These are phyloP conservation scores for Paspalum notatum DNA, from an alignment of 176 grass and related monocot genomes.

Conservation along the genomic window DNA sequence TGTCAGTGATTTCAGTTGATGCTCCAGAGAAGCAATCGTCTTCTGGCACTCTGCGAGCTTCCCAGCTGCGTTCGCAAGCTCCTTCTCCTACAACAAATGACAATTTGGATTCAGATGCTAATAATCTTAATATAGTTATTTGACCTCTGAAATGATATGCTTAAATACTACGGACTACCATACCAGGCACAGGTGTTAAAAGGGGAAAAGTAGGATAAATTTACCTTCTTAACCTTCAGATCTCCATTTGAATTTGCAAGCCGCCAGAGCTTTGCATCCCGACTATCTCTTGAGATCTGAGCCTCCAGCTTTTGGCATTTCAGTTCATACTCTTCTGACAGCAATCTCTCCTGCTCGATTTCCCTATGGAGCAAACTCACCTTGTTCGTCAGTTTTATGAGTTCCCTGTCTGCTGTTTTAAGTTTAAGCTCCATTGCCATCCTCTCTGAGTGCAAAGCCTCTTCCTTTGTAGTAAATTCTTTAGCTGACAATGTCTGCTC, in stretches of 20 bases:
- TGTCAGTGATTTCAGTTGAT: slow-evolving; percentile 81
- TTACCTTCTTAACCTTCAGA: slow-evolving; percentile 85
- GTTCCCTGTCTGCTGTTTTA: slow-evolving; percentile 52
- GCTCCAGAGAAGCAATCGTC: slow-evolving; percentile 85
- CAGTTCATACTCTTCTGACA: slow-evolving; percentile 59
- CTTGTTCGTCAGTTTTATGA: slow-evolving; percentile 61
- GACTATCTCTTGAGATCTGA: slow-evolving; percentile 57
- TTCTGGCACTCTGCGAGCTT: slow-evolving; percentile 97
- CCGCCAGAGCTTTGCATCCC: slow-evolving; percentile 56
- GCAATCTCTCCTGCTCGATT: slow-evolving; percentile 61
- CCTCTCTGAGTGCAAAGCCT: slow-evolving; percentile 59
- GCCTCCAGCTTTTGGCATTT: slow-evolving; percentile 71
- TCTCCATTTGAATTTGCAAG: slow-evolving; percentile 62
- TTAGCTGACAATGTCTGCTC: slow-evolving; percentile 48
- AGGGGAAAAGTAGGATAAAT: neutral
- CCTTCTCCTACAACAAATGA: slow-evolving; percentile 78
- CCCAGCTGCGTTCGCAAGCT: slow-evolving; percentile 73
- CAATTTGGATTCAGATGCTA: neutral
- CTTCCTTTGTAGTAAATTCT: slow-evolving; percentile 58
- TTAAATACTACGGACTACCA: slow-evolving; percentile 7
- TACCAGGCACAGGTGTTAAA: neutral
- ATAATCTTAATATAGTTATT: neutral
- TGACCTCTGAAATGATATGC: neutral
- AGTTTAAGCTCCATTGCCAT: slow-evolving; percentile 56
- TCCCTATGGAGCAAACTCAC: slow-evolving; percentile 66